Evolutionary conservation across 306 rosid species (phyloP), one percentile per base, ranked within the genome.

Genomic region (Prosopis cineraria): DNA sequence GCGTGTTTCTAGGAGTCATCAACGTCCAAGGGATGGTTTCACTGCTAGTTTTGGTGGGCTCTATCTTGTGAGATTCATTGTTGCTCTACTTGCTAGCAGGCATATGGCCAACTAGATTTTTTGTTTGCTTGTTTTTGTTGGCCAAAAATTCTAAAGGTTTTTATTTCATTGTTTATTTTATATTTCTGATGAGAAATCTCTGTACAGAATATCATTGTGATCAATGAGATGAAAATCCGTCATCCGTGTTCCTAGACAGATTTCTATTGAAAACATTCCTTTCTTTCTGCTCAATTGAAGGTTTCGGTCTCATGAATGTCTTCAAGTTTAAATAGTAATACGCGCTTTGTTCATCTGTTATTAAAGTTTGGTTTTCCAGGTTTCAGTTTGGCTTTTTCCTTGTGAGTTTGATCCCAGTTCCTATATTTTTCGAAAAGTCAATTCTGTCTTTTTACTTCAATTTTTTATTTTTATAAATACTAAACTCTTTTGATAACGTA

Each of bases 21-120:
- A 7, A 24, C 20, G 17, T 43, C 65, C 25, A 81, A 77, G 76
- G 72, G 78, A 55, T 82, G 67, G 68, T 74, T 56, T 79, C 58
- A 39, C 71, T 62, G 73, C 22, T 45, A 45, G 60, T 72, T 25
- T 48, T 60, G 67, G 58, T 70, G 66, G 66, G 70, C 31, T 47
- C 77, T 31, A 16, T 56, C 82, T 53, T 29, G 59, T 72, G 65
- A 47, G 58, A 70, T 47, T 40, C 14, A 36, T 73, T 56, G n/a
- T 58, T 1, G 47, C 16, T 11, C 16, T 11, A 7, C 44, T 40
- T 60, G 80, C 64, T 78, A 78, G 78, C 55, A 71, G 70, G 82
- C 67, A 22, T 77, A 39, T 70, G 67, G 20, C 50, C 41, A 24
- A 67, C 65, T 47, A 65, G 52, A 56, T 47, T 7, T 60, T 33